A percentile compares a stretch with the other conserved stretches of the same genome.
phyloP scores from a whole-genome alignment of 2,329 filamentous ascomycete species.

The Alternaria sp. region DNA sequence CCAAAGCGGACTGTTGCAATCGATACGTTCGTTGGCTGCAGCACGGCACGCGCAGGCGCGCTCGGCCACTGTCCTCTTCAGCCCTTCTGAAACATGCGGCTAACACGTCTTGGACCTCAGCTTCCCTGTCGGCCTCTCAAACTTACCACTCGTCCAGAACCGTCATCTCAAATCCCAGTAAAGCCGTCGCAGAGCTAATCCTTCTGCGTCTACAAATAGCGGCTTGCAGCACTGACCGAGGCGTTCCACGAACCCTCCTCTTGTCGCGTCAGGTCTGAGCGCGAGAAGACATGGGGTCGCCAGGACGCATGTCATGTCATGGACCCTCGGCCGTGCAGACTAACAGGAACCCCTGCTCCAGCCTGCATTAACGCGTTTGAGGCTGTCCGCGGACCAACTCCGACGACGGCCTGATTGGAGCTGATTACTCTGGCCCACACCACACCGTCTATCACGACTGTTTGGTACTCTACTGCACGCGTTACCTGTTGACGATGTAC shows the following conservation, averaged over 20 bases:
- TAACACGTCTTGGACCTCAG: conserved; percentile 3
- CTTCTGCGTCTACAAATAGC: neutral
- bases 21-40: conserved; percentile 16
- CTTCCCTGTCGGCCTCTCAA: neutral
- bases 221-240: neutral
- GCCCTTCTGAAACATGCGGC: conserved; percentile 19
- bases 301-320: conserved; percentile 7
- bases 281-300: neutral
- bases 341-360: neutral
- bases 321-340: conserved; percentile 1
- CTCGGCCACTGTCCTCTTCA: conserved; percentile 12
- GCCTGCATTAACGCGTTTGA: conserved; percentile 14
- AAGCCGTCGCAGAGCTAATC: neutral
- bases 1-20: conserved; percentile 19
- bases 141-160: neutral
- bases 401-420: neutral
- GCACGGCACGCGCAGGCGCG: conserved; percentile 16
- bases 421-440: neutral
- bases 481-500: neutral
- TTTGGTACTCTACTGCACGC: conserved; percentile 16
- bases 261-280: neutral
- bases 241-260: conserved; percentile 1
- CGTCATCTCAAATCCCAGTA: neutral
- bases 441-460: conserved; percentile 9
- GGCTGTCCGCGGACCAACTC: neutral